Base-by-base conservation (phyloP, 371 early-diverging fungal species). In the Mucor indicus region DNA sequence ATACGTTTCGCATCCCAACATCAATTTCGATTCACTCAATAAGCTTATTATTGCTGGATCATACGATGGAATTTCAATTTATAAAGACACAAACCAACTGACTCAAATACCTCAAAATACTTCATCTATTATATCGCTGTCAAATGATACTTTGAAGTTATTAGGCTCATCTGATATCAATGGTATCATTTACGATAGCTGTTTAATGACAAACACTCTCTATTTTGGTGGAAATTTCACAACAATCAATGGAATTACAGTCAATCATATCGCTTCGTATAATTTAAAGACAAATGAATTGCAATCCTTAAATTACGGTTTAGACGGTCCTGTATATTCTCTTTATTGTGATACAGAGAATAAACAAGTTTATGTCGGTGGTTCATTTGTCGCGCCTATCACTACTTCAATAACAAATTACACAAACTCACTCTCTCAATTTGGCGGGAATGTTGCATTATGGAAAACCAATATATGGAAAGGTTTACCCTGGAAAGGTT, bases 301-400 rank as follows among this genome's bases (percentile, higher is more conserved):
- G 48, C 63, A 58, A 3, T 41, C 76, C 1, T 53, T 90, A 48
- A 41, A 41, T 1, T 60, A 79, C 21, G 91, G 91, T n/a, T 60
- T 90, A 11, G 83, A 88, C 60, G 88, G 86, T 0, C 68, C 85
- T 2, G 87, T 90, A 9, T 67, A 75, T 31, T 64, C 74, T 16
- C 55, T 90, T 15, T 63, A 72, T 44, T 90, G 91, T 44, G 88
- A 89, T 43, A 42, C 60, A 0, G 30, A 38, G 2, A 58, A 62
- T 4, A 36, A 70, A 1, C 67, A 57, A 2, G 71, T 85, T 1
- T 81, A 75, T 44, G 79, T 69, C 3, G 59, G 62, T 36, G 68
- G 74, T 29, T 39, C 40, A 17, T 73, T 73, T 36, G 33, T 57
- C 13, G 72, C 67, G 23, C 72, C 70, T 10, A 32, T 65, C 9